These are phyloP conservation scores for Botrytis fabae DNA, from an alignment of 2,329 filamentous ascomycete species.

Conservation along the genomic window DNA sequence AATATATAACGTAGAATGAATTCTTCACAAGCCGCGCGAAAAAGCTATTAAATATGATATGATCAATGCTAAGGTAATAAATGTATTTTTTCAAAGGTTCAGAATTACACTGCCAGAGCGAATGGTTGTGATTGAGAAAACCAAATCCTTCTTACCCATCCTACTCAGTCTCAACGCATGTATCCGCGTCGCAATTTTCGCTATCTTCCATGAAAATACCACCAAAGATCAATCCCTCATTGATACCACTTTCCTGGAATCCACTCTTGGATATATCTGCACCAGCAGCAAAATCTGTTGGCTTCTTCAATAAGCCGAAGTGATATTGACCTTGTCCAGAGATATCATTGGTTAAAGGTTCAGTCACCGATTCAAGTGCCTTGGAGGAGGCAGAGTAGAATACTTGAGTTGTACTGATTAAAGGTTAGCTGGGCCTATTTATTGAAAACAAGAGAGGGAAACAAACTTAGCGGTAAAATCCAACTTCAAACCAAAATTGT, in stretches of 20 bases:
- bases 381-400: conserved; percentile 54
- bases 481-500: conserved; percentile 62
- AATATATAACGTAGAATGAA: background rate
- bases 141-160: background rate
- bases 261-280: conserved; percentile 47
- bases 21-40: background rate
- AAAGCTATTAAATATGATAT: background rate
- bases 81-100: background rate
- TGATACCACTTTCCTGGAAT: conserved; percentile 49
- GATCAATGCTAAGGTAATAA: background rate
- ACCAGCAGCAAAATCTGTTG: conserved; percentile 44
- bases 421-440: background rate
- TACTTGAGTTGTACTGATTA: conserved; percentile 53
- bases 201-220: conserved; percentile 57
- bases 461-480: conserved; percentile 58
- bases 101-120: background rate
- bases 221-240: conserved; percentile 55
- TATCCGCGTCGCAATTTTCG: conserved; percentile 14
- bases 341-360: conserved; percentile 51
- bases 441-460: background rate
- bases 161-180: background rate
- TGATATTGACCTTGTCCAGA: conserved; percentile 62
- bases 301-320: conserved; percentile 63
- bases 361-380: conserved; percentile 50
- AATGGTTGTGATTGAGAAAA: background rate